These are phyloP conservation scores for Claviceps paspali DNA, from an alignment of 2,329 filamentous ascomycete species.

Conservation along the genomic window DNA sequence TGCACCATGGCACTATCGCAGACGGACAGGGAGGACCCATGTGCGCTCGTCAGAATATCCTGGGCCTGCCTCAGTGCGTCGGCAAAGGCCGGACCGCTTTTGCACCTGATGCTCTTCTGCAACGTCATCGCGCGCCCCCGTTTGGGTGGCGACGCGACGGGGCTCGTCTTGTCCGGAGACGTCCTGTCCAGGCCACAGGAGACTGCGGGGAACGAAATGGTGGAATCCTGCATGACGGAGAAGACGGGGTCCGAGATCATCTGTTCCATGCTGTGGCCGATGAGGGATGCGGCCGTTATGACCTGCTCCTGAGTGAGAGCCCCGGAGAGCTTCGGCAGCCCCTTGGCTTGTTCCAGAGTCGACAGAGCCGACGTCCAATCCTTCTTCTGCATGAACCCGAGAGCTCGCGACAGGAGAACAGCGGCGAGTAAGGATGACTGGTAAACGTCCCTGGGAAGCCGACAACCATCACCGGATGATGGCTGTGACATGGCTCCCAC, in stretches of 20 bases:
- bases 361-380: slow-evolving; percentile 44
- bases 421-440: slow-evolving; percentile 22
- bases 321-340: slow-evolving; percentile 25
- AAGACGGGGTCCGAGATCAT: slow-evolving; percentile 73
- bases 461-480: slow-evolving; percentile 7
- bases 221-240: slow-evolving; percentile 83
- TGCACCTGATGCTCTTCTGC: slow-evolving; percentile 16
- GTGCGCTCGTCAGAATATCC: slow-evolving; percentile 48
- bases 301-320: slow-evolving; percentile 37
- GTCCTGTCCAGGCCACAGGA: slow-evolving; percentile 25
- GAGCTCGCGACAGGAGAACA: slow-evolving; percentile 23
- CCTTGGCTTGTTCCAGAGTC: slow-evolving; percentile 35
- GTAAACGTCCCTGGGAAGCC: slow-evolving; percentile 18
- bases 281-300: slow-evolving; percentile 50
- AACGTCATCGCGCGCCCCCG: slow-evolving; percentile 13
- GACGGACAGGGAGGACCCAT: slow-evolving; percentile 37
- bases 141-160: slow-evolving; percentile 21
- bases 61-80: slow-evolving; percentile 50
- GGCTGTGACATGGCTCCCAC: slow-evolving; percentile 8
- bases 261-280: slow-evolving; percentile 53
- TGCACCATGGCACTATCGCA: slow-evolving; percentile 46
- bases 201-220: slow-evolving; percentile 69
- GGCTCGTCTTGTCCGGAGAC: slow-evolving; percentile 20
- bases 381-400: slow-evolving; percentile 30
- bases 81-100: slow-evolving; percentile 29